Conservation (phyloP, 2,329 filamentous ascomycete genomes). For the Ophiognomonia clavigignenti-juglandacearum region DNA sequence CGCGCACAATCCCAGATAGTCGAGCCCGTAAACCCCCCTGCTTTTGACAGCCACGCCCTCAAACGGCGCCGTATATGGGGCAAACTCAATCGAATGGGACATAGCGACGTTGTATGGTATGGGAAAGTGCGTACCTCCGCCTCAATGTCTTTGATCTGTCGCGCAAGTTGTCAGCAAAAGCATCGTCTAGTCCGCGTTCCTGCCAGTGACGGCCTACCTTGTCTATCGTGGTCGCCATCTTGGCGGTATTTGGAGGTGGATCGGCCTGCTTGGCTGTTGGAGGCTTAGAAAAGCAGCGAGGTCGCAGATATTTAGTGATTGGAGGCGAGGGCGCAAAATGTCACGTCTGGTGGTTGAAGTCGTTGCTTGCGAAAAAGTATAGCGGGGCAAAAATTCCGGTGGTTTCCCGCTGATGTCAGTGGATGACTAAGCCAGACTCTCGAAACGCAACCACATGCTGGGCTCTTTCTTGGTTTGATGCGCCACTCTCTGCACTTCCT, state of each 20-base stretch:
- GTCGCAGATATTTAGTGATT: background rate
- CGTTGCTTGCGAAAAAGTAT: background rate
- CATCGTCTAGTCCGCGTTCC: constrained; percentile 4
- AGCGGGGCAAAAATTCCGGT: background rate
- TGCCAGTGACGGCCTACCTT: constrained; percentile 57
- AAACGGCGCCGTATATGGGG: no score
- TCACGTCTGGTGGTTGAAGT: background rate
- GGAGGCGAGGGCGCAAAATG: no score
- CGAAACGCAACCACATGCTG: no score
- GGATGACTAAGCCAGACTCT: background rate
- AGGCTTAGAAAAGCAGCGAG: background rate
- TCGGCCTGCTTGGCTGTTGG: background rate
- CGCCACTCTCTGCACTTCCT: no score
- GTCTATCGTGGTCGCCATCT: constrained; percentile 96
- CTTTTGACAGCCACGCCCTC: no score
- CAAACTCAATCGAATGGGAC: background rate
- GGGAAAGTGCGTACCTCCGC: constrained; percentile 63
- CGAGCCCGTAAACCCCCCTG: no score
- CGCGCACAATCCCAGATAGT: no score
- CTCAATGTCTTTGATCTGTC: constrained; percentile 93
- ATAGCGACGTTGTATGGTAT: constrained; percentile 1
- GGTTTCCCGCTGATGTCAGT: background rate
- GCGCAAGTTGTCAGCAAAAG: constrained; percentile 25
- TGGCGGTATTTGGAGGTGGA: constrained; percentile 24
- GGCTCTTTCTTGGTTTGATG: no score